Evolutionary conservation across 495 filamentous ascomycete genomes (phyloP), one percentile per base, ranked within the genome.

Genomic region (Talaromyces thailandensis): DNA sequence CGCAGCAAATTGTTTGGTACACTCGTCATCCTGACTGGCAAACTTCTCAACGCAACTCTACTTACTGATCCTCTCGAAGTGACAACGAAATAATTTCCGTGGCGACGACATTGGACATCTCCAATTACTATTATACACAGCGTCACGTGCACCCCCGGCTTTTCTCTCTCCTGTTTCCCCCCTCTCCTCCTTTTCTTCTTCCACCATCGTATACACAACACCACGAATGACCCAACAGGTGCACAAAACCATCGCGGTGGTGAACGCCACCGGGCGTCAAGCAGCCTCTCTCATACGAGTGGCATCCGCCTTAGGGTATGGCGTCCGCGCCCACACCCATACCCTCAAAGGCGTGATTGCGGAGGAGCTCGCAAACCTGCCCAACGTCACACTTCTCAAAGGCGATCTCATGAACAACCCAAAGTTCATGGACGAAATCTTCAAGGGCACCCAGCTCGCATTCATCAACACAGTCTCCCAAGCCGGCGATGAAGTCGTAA

Each of bases 401-500:
- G 93, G 93, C 45, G 85, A 88, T 43, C 80, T 96, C n/a, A 88
- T 93, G 69, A 83, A 88, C 57, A 81, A 82, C 64, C 73, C 81
- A 62, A 69, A 74, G 4, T 75, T 98, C 58, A 88, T 98, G 70
- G 80, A 82, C 28, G 74, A 84, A 25, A 82, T 98, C 12, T 98
- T 98, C 79, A 72, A 79, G 11, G 90, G 90, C 65, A 90, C 90
- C 23, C 86, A 93, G 62, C 79, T 93, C 40, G 94, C 94, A 62
- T 98, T 97, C 73, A 92, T 98, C 80, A 98, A 98, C 76, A 98
- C 94, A 29, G 93, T 92, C n/a, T 95, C 93, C 63, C 77, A 79
- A 66, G 93, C 93, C 78, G 95, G 94, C 32, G 92, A 98, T 70
- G 94, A 98, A 79, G 82, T 92, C 51, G 86, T 84, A 9, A 93